A percentile compares a stretch with the other conserved stretches of the same genome.
These are phyloP conservation scores for Dalbergia cultrata DNA, from an alignment of 306 rosid species.

Conservation along the genomic window DNA sequence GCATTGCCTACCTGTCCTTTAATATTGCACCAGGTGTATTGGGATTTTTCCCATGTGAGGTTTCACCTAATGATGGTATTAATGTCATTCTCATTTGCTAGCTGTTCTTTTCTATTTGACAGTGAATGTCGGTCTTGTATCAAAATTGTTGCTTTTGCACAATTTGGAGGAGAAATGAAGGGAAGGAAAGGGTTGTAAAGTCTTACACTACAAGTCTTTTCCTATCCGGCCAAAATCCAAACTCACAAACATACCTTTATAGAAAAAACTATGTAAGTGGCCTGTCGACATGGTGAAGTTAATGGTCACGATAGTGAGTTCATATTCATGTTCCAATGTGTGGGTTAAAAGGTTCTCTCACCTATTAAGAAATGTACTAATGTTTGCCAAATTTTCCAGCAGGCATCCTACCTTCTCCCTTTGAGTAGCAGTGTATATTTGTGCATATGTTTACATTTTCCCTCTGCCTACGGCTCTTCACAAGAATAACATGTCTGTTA, in stretches of 20 bases:
- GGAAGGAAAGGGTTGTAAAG: too few relatives aligned
- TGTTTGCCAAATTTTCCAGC: not conserved
- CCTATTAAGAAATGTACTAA: not conserved
- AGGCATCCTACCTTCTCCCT: not conserved
- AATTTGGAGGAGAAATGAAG: too few relatives aligned
- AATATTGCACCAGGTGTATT: not conserved
- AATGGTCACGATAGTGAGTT: not conserved
- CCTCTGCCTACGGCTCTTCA: not conserved
- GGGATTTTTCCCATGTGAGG: slow-evolving; percentile 8
- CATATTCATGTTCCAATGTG: not conserved
- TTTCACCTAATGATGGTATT: not conserved
- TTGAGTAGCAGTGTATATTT: not conserved
- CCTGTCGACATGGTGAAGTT: not conserved
- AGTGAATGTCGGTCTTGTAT: not conserved
- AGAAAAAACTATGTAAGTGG: not conserved
- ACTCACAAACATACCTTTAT: not conserved
- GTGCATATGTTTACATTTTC: not conserved
- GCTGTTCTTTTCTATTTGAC: not conserved
- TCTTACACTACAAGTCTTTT: too few relatives aligned
- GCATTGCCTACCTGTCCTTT: not conserved
- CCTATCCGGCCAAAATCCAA: too few relatives aligned
- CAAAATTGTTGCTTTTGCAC: not conserved
- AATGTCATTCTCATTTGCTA: not conserved
- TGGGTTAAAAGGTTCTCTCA: not conserved
- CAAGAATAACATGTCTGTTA: not conserved